phyloP scores from a whole-genome alignment of 768 basidiomycete genomes.

The Lactifluus subvellereus region DNA sequence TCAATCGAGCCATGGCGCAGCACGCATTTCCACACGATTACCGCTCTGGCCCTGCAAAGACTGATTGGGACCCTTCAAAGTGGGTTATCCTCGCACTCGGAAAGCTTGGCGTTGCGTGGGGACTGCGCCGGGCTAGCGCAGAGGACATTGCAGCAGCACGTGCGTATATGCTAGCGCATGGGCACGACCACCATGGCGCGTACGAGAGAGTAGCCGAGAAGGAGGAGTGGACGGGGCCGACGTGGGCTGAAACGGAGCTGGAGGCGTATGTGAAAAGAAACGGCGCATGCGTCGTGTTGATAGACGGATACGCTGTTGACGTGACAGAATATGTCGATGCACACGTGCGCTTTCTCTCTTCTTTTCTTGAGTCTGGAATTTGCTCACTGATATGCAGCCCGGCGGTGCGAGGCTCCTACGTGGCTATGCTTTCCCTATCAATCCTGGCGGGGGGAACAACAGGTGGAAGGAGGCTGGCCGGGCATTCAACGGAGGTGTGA shows the following conservation, averaged over 20 bases:
- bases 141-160: conserved; percentile 46
- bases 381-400: conserved; percentile 39
- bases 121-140: conserved; percentile 45
- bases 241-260: conserved; percentile 40
- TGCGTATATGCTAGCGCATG: conserved; percentile 44
- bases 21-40: conserved; percentile 78
- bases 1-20: conserved; percentile 31
- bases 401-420: conserved; percentile 53
- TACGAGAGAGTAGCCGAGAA: conserved; percentile 13
- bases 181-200: conserved; percentile 24
- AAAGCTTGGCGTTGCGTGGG: conserved; percentile 40
- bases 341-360: conserved; percentile 48
- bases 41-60: conserved; percentile 53
- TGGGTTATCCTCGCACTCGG: conserved; percentile 62
- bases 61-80: conserved; percentile 79
- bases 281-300: conserved; percentile 44
- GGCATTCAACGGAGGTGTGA: conserved; percentile 69
- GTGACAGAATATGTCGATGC: conserved; percentile 55
- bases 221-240: conserved; percentile 33
- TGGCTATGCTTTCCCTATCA: conserved; percentile 39
- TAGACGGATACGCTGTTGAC: conserved; percentile 59
- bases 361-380: not conserved
- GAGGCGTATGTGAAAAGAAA: conserved; percentile 34
- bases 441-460: conserved; percentile 1
- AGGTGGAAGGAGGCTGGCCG: conserved; percentile 45